phyloP scores from a whole-genome alignment of 257 asterid species.

The Paraleonurus japonicus region DNA sequence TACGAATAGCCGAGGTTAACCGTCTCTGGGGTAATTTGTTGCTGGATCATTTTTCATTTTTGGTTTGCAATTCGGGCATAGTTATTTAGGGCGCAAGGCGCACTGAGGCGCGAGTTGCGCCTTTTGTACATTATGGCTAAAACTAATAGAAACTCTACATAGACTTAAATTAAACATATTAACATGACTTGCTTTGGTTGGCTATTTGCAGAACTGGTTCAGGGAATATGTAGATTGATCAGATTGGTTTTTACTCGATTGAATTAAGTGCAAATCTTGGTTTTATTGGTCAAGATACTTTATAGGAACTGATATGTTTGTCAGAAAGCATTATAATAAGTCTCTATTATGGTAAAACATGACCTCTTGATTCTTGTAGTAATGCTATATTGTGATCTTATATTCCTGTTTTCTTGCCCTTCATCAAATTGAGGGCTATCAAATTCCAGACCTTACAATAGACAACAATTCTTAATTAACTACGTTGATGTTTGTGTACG shows the following conservation, averaged over 20 bases:
- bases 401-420: not conserved
- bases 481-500: not conserved
- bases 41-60: not conserved
- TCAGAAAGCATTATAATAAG: not conserved
- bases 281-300: not conserved
- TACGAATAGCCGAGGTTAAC: not conserved
- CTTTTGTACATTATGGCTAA: no score
- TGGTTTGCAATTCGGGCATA: not conserved
- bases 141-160: no score
- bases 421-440: not conserved
- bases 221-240: not conserved
- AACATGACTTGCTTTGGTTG: not conserved
- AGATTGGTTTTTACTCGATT: not conserved
- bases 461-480: not conserved
- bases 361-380: not conserved
- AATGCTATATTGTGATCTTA: not conserved
- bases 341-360: not conserved
- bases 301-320: not conserved
- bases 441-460: not conserved
- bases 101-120: no score
- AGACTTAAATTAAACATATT: no score
- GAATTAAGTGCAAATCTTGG: not conserved
- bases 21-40: not conserved
- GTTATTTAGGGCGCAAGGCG: no score
- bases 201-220: not conserved